Evolutionary conservation across 2,329 filamentous ascomycete genomes (phyloP).

Genomic region (Pseudocercospora fuligena): DNA sequence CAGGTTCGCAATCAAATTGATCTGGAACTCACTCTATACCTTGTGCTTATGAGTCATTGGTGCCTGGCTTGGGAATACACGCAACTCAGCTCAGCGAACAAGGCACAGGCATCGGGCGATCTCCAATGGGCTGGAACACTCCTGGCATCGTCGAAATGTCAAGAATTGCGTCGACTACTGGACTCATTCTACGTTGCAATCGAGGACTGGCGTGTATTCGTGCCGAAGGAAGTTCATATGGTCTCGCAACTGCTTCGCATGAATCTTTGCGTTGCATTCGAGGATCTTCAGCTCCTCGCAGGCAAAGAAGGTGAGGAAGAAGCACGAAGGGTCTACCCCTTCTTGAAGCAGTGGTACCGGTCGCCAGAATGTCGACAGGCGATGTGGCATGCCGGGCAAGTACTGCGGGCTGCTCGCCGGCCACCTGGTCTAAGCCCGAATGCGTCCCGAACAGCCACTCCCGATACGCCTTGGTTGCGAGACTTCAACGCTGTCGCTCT

Average conservation of each 20-base stretch:
- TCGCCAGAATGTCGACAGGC: constrained; percentile 28
- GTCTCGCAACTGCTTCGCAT: constrained; percentile 29
- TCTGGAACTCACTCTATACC: constrained; percentile 26
- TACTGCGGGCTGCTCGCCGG: constrained; percentile 27
- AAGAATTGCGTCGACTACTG: constrained; percentile 22
- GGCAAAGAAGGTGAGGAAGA: constrained; percentile 32
- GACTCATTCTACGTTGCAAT: constrained; percentile 29
- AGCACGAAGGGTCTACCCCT: constrained; percentile 26
- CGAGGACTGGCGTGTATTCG: constrained; percentile 26
- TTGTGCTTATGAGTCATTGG: constrained; percentile 28
- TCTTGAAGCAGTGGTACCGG: constrained; percentile 28
- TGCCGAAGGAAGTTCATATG: constrained; percentile 30
- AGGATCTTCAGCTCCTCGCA: constrained; percentile 29
- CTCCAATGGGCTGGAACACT: constrained; percentile 25
- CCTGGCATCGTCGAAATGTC: constrained; percentile 28
- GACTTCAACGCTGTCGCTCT: constrained; percentile 30
- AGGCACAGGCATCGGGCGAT: constrained; percentile 25
- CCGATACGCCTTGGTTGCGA: constrained; percentile 29
- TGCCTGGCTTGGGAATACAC: constrained; percentile 28
- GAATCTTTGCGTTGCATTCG: constrained; percentile 30
- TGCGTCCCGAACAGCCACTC: constrained; percentile 22
- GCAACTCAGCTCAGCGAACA: constrained; percentile 29
- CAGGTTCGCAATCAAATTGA: constrained; percentile 21
- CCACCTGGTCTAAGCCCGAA: constrained; percentile 27
- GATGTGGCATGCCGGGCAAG: constrained; percentile 32